Conservation (phyloP, 768 basidiomycete species). For the Trametes punicea region DNA sequence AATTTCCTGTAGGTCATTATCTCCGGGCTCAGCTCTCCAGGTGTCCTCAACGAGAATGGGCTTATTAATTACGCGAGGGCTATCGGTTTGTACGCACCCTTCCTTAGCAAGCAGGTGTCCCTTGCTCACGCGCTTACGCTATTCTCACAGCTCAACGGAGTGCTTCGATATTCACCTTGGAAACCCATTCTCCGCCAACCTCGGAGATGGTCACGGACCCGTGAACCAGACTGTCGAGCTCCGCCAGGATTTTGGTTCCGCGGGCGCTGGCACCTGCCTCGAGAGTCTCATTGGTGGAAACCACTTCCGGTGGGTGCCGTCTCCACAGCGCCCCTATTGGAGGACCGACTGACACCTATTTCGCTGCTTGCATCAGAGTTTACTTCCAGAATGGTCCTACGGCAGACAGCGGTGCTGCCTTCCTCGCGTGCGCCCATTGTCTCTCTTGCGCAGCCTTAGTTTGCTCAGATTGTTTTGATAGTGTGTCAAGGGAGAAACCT, state of each 20-base stretch:
- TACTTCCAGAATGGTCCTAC: conserved; percentile 56
- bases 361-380: conserved; percentile 44
- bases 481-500: conserved; percentile 48
- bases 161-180: conserved; percentile 38
- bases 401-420: conserved; percentile 50
- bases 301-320: conserved; percentile 39
- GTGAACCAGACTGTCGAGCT: conserved; percentile 45
- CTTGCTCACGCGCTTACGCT: conserved; percentile 27
- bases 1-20: conserved; percentile 50
- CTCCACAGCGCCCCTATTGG: neutral
- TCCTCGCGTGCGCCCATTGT: conserved; percentile 47
- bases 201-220: conserved; percentile 47
- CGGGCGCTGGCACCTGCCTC: conserved; percentile 40
- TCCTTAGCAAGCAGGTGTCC: neutral
- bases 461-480: conserved; percentile 14
- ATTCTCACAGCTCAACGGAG: conserved; percentile 41
- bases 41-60: conserved; percentile 53
- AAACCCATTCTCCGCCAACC: conserved; percentile 39
- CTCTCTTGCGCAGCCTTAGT: neutral
- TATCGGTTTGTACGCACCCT: conserved; percentile 54
- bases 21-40: conserved; percentile 57
- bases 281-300: conserved; percentile 46
- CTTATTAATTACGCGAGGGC: conserved; percentile 57
- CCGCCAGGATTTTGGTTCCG: conserved; percentile 39
- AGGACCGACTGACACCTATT: no score